A percentile compares a stretch with the other conserved stretches of the same genome.
Conservation (phyloP, 2,329 filamentous ascomycete genomes). For the Elsinoe ampelina region DNA sequence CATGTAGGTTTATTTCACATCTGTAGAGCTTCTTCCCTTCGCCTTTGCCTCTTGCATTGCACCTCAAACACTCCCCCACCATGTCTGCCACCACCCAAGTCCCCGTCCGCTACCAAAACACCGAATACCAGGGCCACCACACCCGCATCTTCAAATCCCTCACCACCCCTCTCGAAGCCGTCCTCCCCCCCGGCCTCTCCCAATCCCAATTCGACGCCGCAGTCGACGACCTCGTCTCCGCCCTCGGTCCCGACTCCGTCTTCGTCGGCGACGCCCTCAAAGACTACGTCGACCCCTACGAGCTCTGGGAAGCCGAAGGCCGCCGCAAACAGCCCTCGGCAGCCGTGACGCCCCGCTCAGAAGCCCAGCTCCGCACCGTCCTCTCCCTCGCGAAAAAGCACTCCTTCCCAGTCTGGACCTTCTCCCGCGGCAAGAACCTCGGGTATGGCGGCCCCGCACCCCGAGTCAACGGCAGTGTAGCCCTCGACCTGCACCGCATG, state of each 20-base stretch:
- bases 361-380: conserved; percentile 27
- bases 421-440: conserved; percentile 36
- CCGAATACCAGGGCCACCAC: conserved; percentile 5
- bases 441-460: conserved; percentile 44
- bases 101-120: background rate
- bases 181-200: background rate
- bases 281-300: conserved; percentile 7
- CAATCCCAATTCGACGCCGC: conserved; percentile 11
- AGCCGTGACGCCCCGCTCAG: conserved; percentile 32
- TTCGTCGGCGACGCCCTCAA: conserved; percentile 6
- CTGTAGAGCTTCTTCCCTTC: background rate
- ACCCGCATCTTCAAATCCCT: background rate
- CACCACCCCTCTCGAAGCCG: background rate
- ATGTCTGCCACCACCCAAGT: background rate
- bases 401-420: conserved; percentile 28
- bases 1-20: background rate
- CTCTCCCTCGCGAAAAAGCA: conserved; percentile 28
- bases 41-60: background rate
- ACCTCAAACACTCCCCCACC: background rate
- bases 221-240: background rate
- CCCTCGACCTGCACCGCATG: conserved; percentile 41
- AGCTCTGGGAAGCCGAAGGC: conserved; percentile 8
- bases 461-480: conserved; percentile 36
- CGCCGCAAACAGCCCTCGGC: conserved; percentile 35
- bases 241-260: background rate